Evolutionary conservation across 2,329 filamentous ascomycete genomes (phyloP).

Genomic region (Neofusicoccum parvum): DNA sequence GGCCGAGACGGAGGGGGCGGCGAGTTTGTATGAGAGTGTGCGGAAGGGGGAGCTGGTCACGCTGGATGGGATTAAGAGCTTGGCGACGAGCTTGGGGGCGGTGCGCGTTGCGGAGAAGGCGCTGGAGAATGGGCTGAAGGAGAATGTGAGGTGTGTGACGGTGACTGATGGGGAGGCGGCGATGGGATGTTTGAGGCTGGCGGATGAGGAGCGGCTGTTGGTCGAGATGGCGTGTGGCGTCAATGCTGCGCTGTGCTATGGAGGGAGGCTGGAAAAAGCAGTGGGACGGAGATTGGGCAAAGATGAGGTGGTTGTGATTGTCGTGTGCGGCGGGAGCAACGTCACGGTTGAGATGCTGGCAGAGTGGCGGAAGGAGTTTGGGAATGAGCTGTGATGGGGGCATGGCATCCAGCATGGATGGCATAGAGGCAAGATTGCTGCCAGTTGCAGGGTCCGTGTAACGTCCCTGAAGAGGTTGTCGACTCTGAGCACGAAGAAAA

Average conservation of each 20-base stretch:
- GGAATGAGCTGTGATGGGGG: neutral
- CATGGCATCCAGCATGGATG: no score
- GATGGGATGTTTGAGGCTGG: conserved; percentile 72
- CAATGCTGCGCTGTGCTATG: conserved; percentile 60
- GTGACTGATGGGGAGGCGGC: conserved; percentile 78
- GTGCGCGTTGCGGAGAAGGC: conserved; percentile 59
- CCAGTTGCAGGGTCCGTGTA: no score
- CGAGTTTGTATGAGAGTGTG: conserved; percentile 68
- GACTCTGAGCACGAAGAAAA: no score
- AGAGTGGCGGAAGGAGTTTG: conserved; percentile 75
- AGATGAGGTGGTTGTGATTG: conserved; percentile 76
- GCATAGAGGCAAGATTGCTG: no score
- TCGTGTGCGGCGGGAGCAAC: conserved; percentile 74
- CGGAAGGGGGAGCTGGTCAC: conserved; percentile 58
- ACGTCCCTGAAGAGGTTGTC: no score
- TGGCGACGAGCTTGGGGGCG: conserved; percentile 74
- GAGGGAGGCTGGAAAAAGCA: conserved; percentile 69
- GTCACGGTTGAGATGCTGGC: conserved; percentile 69
- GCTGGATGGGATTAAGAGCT: conserved; percentile 71
- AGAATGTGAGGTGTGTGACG: conserved; percentile 61
- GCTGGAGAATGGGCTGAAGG: neutral
- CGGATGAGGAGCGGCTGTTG: conserved; percentile 78
- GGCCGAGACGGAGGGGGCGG: conserved; percentile 74
- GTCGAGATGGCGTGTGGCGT: conserved; percentile 88
- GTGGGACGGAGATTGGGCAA: conserved; percentile 86